Percentiles rank a stretch among this genome's conserved stretches.
phyloP scores from a whole-genome alignment of 2,329 filamentous ascomycete species.

The Talaromyces sp. region DNA sequence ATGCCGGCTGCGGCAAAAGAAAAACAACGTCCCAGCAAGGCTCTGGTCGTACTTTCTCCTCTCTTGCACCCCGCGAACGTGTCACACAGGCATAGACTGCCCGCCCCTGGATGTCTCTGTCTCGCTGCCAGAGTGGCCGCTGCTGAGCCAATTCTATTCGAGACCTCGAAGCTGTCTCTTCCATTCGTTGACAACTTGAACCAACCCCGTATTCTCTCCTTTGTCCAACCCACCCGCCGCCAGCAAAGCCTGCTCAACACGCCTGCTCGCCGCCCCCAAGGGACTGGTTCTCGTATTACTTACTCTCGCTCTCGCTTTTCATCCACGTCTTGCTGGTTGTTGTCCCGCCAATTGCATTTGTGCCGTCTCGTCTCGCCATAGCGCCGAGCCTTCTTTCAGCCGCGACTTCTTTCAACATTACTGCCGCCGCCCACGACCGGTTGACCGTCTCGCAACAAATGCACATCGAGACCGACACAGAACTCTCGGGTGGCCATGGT shows the following conservation, averaged over 20 bases:
- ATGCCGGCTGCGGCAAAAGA: neutral
- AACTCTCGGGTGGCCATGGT: conserved; percentile 37
- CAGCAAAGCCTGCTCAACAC: conserved; percentile 5
- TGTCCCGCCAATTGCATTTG: neutral
- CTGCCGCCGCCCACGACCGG: neutral
- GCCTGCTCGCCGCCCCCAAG: neutral
- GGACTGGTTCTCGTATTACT: neutral
- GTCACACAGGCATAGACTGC: conserved; percentile 7
- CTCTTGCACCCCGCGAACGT: neutral
- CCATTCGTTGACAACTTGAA: conserved; percentile 7
- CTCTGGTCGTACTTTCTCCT: neutral
- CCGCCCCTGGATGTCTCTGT: neutral
- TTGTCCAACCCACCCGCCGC: conserved; percentile 1
- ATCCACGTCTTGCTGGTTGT: neutral
- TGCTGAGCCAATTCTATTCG: neutral
- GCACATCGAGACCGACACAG: conserved; percentile 33
- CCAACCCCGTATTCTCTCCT: conserved; percentile 5
- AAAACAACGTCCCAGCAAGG: neutral
- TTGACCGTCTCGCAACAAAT: conserved; percentile 25
- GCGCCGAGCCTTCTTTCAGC: neutral
- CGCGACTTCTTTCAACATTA: neutral
- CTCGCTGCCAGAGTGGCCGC: neutral
- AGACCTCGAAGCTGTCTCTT: conserved; percentile 9
- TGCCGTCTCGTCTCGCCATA: conserved; percentile 2
- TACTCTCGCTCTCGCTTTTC: neutral